Conservation (phyloP, 139 green algal species). For the Penium margaritaceum region DNA sequence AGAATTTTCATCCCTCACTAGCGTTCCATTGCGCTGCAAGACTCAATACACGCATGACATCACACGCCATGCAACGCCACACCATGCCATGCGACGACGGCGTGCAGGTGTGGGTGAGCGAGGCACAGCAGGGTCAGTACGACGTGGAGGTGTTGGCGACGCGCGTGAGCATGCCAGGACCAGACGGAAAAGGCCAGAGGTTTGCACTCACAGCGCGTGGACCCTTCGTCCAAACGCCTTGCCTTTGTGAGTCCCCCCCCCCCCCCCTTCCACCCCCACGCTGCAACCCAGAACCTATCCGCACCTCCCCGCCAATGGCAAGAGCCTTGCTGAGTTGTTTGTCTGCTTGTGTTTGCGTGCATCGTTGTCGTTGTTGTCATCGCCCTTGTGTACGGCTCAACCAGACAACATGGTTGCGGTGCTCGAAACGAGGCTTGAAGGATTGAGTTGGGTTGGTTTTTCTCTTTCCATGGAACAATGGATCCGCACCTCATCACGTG, state of each 20-base stretch:
- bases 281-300: no score
- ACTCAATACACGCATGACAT: no score
- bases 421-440: background rate
- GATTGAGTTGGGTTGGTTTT: background rate
- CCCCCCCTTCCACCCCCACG: background rate
- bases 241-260: constrained; percentile 3
- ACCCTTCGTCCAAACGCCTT: constrained; percentile 6
- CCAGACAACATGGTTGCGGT: background rate
- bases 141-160: constrained; percentile 4
- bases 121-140: constrained; percentile 13
- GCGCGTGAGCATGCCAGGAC: constrained; percentile 11
- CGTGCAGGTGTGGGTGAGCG: constrained; percentile 16
- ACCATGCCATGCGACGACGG: background rate
- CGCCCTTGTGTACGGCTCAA: background rate
- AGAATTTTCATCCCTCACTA: no score
- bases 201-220: constrained; percentile 25
- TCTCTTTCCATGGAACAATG: background rate
- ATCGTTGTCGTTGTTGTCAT: background rate
- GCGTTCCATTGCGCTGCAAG: no score
- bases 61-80: no score
- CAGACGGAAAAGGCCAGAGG: background rate
- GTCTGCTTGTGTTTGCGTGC: background rate
- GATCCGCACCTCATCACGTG: background rate
- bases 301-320: no score
- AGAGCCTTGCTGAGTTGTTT: background rate